These are phyloP conservation scores for Gossypioides kirkii DNA, from an alignment of 345 rosid species.

Conservation along the genomic window DNA sequence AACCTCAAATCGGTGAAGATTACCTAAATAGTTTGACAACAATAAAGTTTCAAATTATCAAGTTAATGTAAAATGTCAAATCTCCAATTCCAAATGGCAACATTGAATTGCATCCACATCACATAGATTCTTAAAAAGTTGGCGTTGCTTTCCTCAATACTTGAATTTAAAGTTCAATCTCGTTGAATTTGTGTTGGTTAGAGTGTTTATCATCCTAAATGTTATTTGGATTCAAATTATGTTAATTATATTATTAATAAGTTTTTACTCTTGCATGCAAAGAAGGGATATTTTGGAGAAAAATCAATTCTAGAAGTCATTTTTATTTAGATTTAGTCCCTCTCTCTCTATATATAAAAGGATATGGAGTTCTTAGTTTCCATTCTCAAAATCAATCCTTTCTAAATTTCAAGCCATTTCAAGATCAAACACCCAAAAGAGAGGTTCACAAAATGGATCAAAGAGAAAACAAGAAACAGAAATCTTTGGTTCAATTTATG, in stretches of 20 bases:
- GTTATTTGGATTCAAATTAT: too few species aligned
- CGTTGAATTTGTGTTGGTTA: too few species aligned
- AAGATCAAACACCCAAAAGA: not conserved
- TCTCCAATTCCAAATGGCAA: not conserved
- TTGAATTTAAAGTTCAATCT: not conserved
- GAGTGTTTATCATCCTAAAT: too few species aligned
- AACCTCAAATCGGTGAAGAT: not conserved
- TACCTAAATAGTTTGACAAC: constrained; percentile 12
- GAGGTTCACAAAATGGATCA: constrained; percentile 30
- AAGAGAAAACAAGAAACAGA: constrained; percentile 6
- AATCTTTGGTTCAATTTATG: constrained; percentile 19
- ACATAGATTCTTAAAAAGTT: not conserved
- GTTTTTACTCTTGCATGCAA: too few species aligned
- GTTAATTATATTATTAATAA: too few species aligned
- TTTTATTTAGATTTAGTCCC: too few species aligned
- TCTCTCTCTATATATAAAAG: too few species aligned
- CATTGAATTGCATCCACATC: not conserved
- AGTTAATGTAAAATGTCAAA: not conserved
- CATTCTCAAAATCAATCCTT: not conserved
- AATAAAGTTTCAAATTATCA: constrained; percentile 14
- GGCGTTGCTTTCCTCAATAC: not conserved
- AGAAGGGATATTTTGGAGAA: too few species aligned
- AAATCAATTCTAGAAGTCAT: too few species aligned
- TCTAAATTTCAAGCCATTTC: not conserved
- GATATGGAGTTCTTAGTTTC: too few species aligned